phyloP scores from a whole-genome alignment of 1,139 yeast species.

The Pichia sp. region DNA sequence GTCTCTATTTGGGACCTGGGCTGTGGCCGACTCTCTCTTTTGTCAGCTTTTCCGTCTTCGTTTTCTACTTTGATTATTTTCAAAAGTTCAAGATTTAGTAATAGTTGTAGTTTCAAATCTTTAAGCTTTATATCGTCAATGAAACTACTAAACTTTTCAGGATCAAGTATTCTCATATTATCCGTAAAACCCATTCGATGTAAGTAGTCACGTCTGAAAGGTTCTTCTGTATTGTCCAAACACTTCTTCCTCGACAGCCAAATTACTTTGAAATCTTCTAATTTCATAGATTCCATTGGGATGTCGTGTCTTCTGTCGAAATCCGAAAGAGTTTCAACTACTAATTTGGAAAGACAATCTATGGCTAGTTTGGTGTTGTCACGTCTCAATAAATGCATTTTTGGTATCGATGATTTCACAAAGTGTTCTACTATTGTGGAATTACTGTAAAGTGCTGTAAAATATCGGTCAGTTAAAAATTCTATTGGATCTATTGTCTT shows the following conservation, averaged over 20 bases:
- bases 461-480: conserved; percentile 27
- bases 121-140: conserved; percentile 22
- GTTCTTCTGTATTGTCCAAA: conserved; percentile 18
- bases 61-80: conserved; percentile 17
- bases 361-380: conserved; percentile 22
- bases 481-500: conserved; percentile 25
- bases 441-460: conserved; percentile 12
- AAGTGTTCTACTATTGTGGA: conserved; percentile 27
- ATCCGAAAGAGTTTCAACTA: conserved; percentile 20
- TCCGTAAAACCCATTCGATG: neutral
- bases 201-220: conserved; percentile 14
- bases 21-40: neutral
- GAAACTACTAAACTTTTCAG: conserved; percentile 7
- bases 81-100: conserved; percentile 28
- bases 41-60: neutral
- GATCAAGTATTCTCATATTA: neutral
- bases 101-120: conserved; percentile 31
- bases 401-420: conserved; percentile 29
- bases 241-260: conserved; percentile 11
- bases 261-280: conserved; percentile 2
- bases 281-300: neutral
- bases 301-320: conserved; percentile 26
- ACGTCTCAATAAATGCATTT: conserved; percentile 27
- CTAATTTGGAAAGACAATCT: conserved; percentile 22
- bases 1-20: neutral